Conservation (phyloP, 768 basidiomycete genomes). For the Pleurotus tuoliensis region DNA sequence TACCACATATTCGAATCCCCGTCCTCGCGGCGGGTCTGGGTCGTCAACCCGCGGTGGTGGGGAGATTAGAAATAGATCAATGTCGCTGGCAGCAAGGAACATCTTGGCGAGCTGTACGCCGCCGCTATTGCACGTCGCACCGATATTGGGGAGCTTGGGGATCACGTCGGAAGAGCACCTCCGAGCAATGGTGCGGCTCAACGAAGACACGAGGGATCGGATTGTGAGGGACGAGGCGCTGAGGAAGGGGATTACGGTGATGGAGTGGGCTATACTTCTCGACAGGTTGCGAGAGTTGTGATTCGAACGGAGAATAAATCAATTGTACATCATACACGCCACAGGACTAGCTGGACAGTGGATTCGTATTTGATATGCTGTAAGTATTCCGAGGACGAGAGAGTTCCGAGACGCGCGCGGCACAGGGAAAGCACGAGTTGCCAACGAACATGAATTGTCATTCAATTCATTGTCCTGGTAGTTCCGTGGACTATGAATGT, state of each 20-base stretch:
- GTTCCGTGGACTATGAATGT: too few species aligned
- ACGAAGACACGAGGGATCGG: constrained; percentile 62
- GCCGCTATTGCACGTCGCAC: constrained; percentile 58
- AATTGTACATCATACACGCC: too few species aligned
- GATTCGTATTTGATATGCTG: too few species aligned
- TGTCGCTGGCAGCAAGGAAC: constrained; percentile 11
- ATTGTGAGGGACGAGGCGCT: constrained; percentile 71
- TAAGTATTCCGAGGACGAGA: too few species aligned
- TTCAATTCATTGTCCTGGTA: too few species aligned
- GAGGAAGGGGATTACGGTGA: constrained; percentile 60
- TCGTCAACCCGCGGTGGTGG: not conserved
- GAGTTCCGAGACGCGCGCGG: too few species aligned
- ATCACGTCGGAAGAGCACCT: constrained; percentile 59
- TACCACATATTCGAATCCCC: not conserved
- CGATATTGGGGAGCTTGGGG: constrained; percentile 53
- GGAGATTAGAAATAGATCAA: not conserved
- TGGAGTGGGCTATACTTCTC: constrained; percentile 78
- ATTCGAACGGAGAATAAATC: not conserved
- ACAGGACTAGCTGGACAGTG: too few species aligned
- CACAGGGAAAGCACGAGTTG: too few species aligned
- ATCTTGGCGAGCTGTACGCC: constrained; percentile 63
- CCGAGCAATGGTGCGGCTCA: constrained; percentile 54
- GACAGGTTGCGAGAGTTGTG: constrained; percentile 44
- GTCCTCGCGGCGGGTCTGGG: not conserved
- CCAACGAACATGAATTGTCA: too few species aligned